Evolutionary conservation across 2,329 filamentous ascomycete genomes (phyloP), one percentile per base, ranked within the genome.

Genomic region (Dactylellina haptotyla): DNA sequence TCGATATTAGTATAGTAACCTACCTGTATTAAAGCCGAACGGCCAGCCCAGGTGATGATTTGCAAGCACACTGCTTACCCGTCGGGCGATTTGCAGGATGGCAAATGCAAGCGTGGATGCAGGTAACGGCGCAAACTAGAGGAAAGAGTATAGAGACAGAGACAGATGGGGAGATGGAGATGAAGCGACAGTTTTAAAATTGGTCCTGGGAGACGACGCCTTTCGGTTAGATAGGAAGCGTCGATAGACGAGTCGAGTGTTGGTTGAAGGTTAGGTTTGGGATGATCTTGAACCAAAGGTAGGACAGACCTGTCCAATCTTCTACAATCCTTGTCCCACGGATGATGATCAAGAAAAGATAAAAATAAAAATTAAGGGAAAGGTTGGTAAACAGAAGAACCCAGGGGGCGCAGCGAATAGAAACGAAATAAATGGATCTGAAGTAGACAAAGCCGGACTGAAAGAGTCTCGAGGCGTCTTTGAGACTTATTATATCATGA

Each of bases 11-110:
- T 51, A 66, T 58, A 58, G n/a, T 34, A 43, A 48, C 50, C 53
- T 67, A 67, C 63, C 43, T 67, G 53, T 67, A 59, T 16, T 67
- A 67, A 53, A 66, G 51, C 51, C 34, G n/a, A 50, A 50, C 37
- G 37, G 26, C 50, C 39, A 20, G 43, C 41, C 18, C 37, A 6
- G 41, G 23, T 26, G 46, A 12, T 50, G 46, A 50, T 50, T 34
- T 18, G 16, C 34, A 20, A 43, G 58, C 46, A 63, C 58, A 63
- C 58, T 16, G 28, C 46, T 1, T 5, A 14, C 3, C 6, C 48
- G 48, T 37, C 32, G 23, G 18, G n/a, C 10, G 18, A 65, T 20
- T 37, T 37, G 37, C 48, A 39, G 61, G 45, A 48, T 30, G 14
- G 23, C 18, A 23, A 62, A 50, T 50, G 50, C 37, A 57, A 28